Evolutionary conservation across 495 filamentous ascomycete genomes (phyloP).

Genomic region (Darksidea phi): DNA sequence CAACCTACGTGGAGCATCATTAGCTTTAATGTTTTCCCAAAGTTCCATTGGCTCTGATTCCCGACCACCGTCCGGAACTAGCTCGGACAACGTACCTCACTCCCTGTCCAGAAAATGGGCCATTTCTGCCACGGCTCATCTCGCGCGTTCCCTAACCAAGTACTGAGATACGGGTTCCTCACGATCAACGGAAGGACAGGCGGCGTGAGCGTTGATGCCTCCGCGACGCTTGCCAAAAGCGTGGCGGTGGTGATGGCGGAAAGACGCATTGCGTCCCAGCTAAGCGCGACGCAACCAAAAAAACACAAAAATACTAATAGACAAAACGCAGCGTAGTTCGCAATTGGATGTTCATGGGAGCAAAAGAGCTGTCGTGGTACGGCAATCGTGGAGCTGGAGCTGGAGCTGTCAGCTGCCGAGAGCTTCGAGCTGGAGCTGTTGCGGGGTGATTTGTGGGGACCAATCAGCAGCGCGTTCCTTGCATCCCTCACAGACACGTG

Average conservation of each 20-base stretch:
- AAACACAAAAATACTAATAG: not conserved
- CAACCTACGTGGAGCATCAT: constrained; percentile 53
- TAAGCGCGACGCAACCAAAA: not conserved
- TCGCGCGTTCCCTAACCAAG: constrained; percentile 78
- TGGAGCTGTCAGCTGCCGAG: constrained; percentile 27
- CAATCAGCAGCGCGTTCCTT: constrained; percentile 27
- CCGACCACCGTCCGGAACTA: not conserved
- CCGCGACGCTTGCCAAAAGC: constrained; percentile 32
- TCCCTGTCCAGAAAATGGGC: constrained; percentile 94
- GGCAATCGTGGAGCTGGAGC: too few relatives aligned
- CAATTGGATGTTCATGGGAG: constrained; percentile 9
- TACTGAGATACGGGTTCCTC: constrained; percentile 87
- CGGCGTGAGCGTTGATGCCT: constrained; percentile 56
- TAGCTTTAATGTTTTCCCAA: constrained; percentile 8
- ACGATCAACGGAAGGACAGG: constrained; percentile 86
- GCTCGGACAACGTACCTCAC: constrained; percentile 51
- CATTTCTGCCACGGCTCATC: constrained; percentile 84
- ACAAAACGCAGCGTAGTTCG: not conserved
- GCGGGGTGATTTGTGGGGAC: constrained; percentile 23
- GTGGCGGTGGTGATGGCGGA: constrained; percentile 11
- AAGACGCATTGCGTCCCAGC: constrained; percentile 31
- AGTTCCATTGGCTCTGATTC: constrained; percentile 12
- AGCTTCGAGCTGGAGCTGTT: constrained; percentile 13
- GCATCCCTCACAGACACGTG: not conserved
- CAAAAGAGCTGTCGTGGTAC: constrained; percentile 4